Conservation (phyloP, 345 rosid species). For the Citrus mangshanensis region DNA sequence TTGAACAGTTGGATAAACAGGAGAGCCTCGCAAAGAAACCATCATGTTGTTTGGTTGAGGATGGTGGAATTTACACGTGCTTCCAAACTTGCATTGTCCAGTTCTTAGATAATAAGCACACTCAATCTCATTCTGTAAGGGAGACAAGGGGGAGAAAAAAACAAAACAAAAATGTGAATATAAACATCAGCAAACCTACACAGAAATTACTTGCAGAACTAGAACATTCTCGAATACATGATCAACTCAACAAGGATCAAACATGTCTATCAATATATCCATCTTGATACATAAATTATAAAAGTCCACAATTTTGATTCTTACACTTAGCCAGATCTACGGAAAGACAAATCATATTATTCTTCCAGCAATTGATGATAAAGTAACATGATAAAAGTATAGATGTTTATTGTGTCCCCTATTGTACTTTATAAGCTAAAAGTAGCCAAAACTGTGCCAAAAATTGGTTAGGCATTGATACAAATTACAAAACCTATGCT, state of each 20-base stretch:
- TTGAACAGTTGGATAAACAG: constrained; percentile 65
- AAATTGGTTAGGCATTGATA: neutral
- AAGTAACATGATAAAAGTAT: neutral
- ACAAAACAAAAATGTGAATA: constrained; percentile 1
- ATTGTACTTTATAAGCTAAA: neutral
- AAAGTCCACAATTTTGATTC: neutral
- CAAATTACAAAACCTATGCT: neutral
- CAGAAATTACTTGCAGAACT: neutral
- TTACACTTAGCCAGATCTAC: neutral
- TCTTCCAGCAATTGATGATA: neutral
- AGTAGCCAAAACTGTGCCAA: neutral
- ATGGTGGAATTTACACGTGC: constrained; percentile 95
- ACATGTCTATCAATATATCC: neutral
- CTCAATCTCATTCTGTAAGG: constrained; percentile 75
- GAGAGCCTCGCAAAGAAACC: constrained; percentile 71
- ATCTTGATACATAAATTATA: neutral
- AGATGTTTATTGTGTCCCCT: neutral
- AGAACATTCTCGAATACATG: neutral
- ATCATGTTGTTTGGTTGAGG: constrained; percentile 86
- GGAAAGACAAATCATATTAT: neutral
- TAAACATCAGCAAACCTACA: neutral
- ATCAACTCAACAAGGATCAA: neutral
- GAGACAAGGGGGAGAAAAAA: neutral
- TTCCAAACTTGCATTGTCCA: constrained; percentile 94
- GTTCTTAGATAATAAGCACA: constrained; percentile 95